Conservation (phyloP, 495 filamentous ascomycete genomes). For the Podospora australis region DNA sequence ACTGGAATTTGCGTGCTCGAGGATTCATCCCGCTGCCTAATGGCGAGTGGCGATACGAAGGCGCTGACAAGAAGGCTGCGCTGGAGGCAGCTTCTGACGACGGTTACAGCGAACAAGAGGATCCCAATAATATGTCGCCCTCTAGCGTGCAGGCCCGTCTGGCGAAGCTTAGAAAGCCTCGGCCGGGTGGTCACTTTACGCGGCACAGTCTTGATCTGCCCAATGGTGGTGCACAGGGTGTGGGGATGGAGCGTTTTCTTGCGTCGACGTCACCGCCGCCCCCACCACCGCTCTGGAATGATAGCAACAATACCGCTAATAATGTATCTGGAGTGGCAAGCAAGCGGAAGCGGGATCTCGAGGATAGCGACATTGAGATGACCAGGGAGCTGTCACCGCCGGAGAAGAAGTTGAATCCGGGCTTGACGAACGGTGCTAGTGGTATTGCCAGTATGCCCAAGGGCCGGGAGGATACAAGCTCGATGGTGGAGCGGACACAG, state of each 20-base stretch:
- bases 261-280: conserved; percentile 2
- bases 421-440: neutral
- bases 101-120: neutral
- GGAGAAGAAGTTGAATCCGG: conserved; percentile 5
- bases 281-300: conserved; percentile 1
- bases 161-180: neutral
- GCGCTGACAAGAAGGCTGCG: neutral
- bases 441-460: too few species aligned
- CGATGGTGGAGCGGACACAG: conserved; percentile 23
- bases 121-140: too few species aligned
- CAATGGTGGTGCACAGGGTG: neutral
- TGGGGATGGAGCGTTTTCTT: neutral
- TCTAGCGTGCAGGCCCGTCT: too few species aligned
- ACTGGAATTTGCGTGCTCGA: conserved; percentile 36
- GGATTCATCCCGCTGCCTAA: conserved; percentile 40
- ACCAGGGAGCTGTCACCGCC: conserved; percentile 1
- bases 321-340: neutral
- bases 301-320: neutral
- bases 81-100: neutral
- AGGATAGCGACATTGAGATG: neutral
- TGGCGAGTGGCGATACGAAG: conserved; percentile 27
- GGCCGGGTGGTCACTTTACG: neutral
- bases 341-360: conserved; percentile 9
- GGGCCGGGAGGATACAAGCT: too few species aligned
- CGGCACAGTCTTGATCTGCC: conserved; percentile 4